Percentiles rank a stretch among this genome's conserved stretches.
Evolutionary conservation across 2,329 filamentous ascomycete species (phyloP).

Genomic region (Beauveria medogensis): DNA sequence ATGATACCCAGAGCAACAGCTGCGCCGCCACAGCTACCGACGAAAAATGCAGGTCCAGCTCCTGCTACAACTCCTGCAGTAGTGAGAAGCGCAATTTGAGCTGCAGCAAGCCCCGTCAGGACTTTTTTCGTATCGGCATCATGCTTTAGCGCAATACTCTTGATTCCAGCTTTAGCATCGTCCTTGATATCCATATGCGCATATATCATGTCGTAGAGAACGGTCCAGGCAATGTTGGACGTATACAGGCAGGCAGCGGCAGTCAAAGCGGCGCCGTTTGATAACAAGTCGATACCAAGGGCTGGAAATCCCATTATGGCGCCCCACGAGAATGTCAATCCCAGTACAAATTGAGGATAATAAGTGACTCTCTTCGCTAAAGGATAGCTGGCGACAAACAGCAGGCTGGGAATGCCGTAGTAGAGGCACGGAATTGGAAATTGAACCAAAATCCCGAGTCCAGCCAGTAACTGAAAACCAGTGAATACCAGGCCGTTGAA

Average conservation of each 20-base stretch:
- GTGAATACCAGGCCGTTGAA: slow-evolving; percentile 66
- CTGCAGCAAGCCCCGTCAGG: slow-evolving; percentile 58
- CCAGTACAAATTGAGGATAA: slow-evolving; percentile 78
- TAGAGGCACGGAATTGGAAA: slow-evolving; percentile 67
- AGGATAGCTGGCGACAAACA: slow-evolving; percentile 69
- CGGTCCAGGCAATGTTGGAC: slow-evolving; percentile 78
- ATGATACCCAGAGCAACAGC: slow-evolving; percentile 53
- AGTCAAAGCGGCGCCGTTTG: slow-evolving; percentile 51
- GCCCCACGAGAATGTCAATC: slow-evolving; percentile 82
- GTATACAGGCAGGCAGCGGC: slow-evolving; percentile 64
- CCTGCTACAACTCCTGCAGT: slow-evolving; percentile 60
- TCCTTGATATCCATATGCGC: slow-evolving; percentile 88
- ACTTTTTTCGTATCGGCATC: slow-evolving; percentile 70
- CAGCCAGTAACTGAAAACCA: slow-evolving; percentile 63
- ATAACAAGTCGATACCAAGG: slow-evolving; percentile 66
- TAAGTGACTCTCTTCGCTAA: slow-evolving; percentile 80
- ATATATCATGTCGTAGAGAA: slow-evolving; percentile 89
- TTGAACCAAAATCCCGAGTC: slow-evolving; percentile 66
- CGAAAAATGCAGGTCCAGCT: slow-evolving; percentile 61
- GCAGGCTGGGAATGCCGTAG: slow-evolving; percentile 68
- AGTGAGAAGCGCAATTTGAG: slow-evolving; percentile 62
- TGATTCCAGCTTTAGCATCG: slow-evolving; percentile 79
- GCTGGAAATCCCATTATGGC: slow-evolving; percentile 83
- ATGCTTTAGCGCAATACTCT: slow-evolving; percentile 77
- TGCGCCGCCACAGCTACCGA: slow-evolving; percentile 59